Conservation (phyloP, 225 moss, liverwort and hornwort species). For the Pseudisothecium myosuroides region DNA sequence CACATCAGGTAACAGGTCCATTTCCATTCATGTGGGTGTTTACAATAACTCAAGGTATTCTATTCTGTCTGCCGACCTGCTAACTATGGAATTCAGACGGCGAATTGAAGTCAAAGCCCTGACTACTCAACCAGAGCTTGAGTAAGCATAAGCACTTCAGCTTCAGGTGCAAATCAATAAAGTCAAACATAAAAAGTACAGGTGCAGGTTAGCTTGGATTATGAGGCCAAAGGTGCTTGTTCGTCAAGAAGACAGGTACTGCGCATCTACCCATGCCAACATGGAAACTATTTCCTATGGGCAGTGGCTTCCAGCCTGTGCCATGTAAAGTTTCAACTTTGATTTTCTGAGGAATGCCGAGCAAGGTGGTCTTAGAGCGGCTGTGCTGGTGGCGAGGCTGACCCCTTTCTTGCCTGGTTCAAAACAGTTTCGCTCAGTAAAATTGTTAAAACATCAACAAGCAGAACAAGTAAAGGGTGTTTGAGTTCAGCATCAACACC, state of each 20-base stretch:
- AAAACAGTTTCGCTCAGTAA: conserved; percentile 1
- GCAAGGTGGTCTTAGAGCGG: conserved; percentile 14
- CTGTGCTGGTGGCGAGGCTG: conserved; percentile 42
- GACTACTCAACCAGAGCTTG: conserved; percentile 25
- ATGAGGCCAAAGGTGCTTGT: background rate
- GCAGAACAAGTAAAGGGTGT: background rate
- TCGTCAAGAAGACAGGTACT: background rate
- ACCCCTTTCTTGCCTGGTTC: conserved; percentile 66
- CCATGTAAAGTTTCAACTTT: background rate
- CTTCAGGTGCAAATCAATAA: conserved; percentile 11
- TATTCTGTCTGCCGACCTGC: conserved; percentile 3
- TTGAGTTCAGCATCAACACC: background rate
- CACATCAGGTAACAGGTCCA: background rate
- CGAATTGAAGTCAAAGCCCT: conserved; percentile 8
- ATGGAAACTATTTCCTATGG: background rate
- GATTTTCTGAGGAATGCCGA: background rate
- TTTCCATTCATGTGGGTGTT: conserved; percentile 9
- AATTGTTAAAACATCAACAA: background rate
- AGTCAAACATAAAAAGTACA: conserved; percentile 26
- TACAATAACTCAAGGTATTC: conserved; percentile 11
- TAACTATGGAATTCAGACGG: background rate
- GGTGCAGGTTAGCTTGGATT: conserved; percentile 1
- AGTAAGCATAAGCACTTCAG: conserved; percentile 27
- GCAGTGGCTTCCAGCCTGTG: background rate
- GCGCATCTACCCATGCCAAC: conserved; percentile 3